Conservation (phyloP, 2,329 filamentous ascomycete genomes). For the Colletotrichum australisinense region DNA sequence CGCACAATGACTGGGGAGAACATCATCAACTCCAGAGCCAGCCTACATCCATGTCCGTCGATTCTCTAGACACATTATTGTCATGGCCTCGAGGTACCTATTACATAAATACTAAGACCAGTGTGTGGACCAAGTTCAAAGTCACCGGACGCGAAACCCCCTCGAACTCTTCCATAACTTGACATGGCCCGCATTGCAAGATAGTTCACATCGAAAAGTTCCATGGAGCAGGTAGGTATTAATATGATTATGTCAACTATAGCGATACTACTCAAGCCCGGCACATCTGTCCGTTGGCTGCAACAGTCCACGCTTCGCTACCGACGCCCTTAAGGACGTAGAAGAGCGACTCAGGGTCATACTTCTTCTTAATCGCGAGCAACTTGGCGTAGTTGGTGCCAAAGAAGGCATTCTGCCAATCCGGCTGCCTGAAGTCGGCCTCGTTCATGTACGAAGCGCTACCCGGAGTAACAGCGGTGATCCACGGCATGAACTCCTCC, state of each 20-base stretch:
- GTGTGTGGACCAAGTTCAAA: no score
- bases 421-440: slow-evolving; percentile 56
- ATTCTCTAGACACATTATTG: no score
- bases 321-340: slow-evolving; percentile 61
- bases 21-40: no score
- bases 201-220: neutral
- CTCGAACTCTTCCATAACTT: no score
- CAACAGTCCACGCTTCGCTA: slow-evolving; percentile 59
- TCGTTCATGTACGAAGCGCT: slow-evolving; percentile 63
- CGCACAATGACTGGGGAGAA: neutral
- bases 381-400: slow-evolving; percentile 58
- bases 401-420: slow-evolving; percentile 58
- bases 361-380: slow-evolving; percentile 60
- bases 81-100: no score
- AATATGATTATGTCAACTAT: neutral
- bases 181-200: no score
- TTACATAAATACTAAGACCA: no score
- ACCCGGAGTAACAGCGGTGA: slow-evolving; percentile 51
- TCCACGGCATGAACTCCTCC: slow-evolving; percentile 43
- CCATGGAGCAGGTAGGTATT: neutral
- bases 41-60: no score
- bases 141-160: no score
- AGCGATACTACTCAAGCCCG: slow-evolving; percentile 41
- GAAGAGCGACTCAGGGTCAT: slow-evolving; percentile 58
- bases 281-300: slow-evolving; percentile 54